Base-by-base conservation (phyloP, 2,329 filamentous ascomycete species). In the Ophiostoma montium region DNA sequence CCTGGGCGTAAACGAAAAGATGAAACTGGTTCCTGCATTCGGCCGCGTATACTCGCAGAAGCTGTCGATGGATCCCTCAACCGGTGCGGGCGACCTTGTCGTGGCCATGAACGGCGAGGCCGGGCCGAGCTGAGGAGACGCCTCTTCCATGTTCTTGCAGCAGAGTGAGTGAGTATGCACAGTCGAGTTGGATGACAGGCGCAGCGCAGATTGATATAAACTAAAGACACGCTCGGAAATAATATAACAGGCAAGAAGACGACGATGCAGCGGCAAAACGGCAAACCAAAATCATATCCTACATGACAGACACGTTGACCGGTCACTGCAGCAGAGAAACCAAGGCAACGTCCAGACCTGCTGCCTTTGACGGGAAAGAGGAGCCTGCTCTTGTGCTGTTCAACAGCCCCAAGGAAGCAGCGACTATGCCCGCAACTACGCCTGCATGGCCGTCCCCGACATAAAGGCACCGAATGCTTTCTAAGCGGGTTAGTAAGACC, bases 391-490 rank as follows among this genome's bases (percentile, higher is more conserved):
- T n/a, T n/a, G n/a, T n/a, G n/a, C n/a, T 27, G 5, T 27, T 8
- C 23, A 27, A 27, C 23, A 27, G 15, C 23, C 21, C n/a, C 18
- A 31, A 23, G 9, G 10, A 3, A 23, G 11, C 11, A 15, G 16
- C 11, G 19, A 12, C 13, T 35, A 18, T n/a, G 21, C 23, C 10
- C 47, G 7, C 45, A 32, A n/a, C 31, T 15, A 46, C 11, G 44
- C 36, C 27, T 66, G 63, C 23, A 63, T 57, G 5, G 65, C 56
- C 50, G 75, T 71, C 8, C 71, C 71, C 0, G 65, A 61, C 67
- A 78, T 71, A 54, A 70, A 78, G 3, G 70, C 70, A 35, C 61
- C 62, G 56, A 78, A 78, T 2, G 73, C 63, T 62, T 66, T 70
- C 72, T 77, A 45, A 13, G 16, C 9, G 21, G 6, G 15, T 43